These are phyloP conservation scores for Chenopodium formosanum DNA, from an alignment of 148 eudicot genomes.

Conservation along the genomic window DNA sequence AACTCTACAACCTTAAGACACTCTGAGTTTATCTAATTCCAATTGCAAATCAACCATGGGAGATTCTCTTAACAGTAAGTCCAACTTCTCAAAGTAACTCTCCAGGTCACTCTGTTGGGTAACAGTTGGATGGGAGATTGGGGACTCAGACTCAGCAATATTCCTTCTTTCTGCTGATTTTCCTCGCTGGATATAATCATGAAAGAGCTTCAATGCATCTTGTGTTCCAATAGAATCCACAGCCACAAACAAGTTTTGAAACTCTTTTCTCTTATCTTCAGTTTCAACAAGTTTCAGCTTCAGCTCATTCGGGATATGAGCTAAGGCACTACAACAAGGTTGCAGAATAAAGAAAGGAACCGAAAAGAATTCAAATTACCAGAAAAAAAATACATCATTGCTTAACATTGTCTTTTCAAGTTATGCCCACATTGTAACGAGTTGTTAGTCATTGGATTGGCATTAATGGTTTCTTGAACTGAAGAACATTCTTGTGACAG, in stretches of 20 bases:
- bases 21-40: slow-evolving; percentile 16
- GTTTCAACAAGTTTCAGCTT: slow-evolving; percentile 50
- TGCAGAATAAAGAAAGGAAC: not conserved
- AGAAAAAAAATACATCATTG: not conserved
- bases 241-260: slow-evolving; percentile 48
- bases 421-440: not conserved
- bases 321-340: slow-evolving; percentile 49
- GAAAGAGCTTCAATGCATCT: slow-evolving; percentile 63
- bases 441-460: not conserved
- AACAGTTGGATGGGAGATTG: slow-evolving; percentile 14
- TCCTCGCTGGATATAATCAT: slow-evolving; percentile 37
- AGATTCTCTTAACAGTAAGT: slow-evolving; percentile 40
- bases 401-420: not conserved
- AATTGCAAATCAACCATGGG: slow-evolving; percentile 39
- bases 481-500: not conserved
- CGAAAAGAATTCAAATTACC: not conserved
- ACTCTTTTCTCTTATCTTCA: slow-evolving; percentile 47
- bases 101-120: slow-evolving; percentile 36
- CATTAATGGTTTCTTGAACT: too few species aligned
- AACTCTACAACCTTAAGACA: slow-evolving; percentile 1
- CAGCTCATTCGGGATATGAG: slow-evolving; percentile 55
- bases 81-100: slow-evolving; percentile 42
- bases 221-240: slow-evolving; percentile 50
- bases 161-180: slow-evolving; percentile 22
- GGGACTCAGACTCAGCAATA: slow-evolving; percentile 17